Evolutionary conservation across 192 early-diverging fungal genomes (phyloP).

Genomic region (Coemansia sp.): DNA sequence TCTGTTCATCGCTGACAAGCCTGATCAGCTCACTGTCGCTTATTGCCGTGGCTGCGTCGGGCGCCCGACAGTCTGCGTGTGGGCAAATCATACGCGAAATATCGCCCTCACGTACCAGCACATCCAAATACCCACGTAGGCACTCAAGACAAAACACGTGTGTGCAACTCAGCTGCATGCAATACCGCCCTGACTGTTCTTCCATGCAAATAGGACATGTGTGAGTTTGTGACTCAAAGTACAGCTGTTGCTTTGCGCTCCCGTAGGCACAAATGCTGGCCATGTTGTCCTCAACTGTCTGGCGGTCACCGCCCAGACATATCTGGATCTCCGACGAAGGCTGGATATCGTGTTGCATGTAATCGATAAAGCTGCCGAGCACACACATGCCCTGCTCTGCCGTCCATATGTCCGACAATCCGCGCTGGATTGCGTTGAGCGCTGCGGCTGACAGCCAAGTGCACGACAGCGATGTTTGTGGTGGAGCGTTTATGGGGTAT

Average conservation of each 20-base stretch:
- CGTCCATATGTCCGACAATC: not conserved
- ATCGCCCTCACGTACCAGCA: not conserved
- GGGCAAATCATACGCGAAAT: not conserved
- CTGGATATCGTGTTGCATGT: not conserved
- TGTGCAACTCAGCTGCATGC: conserved; percentile 20
- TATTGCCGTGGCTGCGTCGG: not conserved
- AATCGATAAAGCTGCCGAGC: not conserved
- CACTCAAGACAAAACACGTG: conserved; percentile 22
- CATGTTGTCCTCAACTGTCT: not conserved
- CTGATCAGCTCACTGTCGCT: not conserved
- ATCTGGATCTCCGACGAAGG: not conserved
- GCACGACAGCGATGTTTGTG: not conserved
- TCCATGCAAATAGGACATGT: conserved; percentile 31
- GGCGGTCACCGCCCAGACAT: not conserved
- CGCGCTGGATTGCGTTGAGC: not conserved
- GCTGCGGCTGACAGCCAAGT: not conserved
- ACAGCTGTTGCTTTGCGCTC: not conserved
- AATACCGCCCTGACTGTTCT: conserved; percentile 29
- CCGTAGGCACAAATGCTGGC: not conserved
- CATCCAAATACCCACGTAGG: conserved; percentile 13
- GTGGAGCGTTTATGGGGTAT: not conserved
- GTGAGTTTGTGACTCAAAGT: conserved; percentile 17
- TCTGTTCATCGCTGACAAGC: not conserved
- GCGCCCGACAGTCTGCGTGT: not conserved
- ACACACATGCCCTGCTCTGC: conserved; percentile 1